phyloP scores from a whole-genome alignment of 208 protist genomes.

The Vickermania ingenoplastis region DNA sequence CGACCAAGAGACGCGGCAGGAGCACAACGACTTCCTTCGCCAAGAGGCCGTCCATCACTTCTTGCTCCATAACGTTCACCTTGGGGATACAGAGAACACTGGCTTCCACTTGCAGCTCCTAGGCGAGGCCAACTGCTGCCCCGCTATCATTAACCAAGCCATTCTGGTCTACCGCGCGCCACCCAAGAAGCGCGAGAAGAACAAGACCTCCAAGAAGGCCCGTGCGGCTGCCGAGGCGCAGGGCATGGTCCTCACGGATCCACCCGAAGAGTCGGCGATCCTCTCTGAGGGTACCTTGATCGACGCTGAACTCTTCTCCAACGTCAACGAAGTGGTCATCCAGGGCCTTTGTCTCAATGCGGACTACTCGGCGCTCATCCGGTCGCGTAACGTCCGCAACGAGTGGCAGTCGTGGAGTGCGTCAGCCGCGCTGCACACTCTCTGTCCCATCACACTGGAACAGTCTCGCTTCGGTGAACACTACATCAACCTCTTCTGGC shows the following conservation, averaged over 20 bases:
- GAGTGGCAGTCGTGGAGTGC: slow-evolving; percentile 84
- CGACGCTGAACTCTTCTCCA: slow-evolving; percentile 28
- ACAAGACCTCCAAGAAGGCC: slow-evolving; percentile 4
- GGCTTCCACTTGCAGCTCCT: slow-evolving; percentile 47
- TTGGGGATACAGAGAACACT: slow-evolving; percentile 42
- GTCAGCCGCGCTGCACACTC: slow-evolving; percentile 29
- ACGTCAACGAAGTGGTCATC: slow-evolving; percentile 23
- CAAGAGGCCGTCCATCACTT: slow-evolving; percentile 63
- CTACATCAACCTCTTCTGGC: slow-evolving; percentile 89
- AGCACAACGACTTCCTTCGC: slow-evolving; percentile 65
- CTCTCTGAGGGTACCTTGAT: slow-evolving; percentile 18
- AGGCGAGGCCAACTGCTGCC: slow-evolving; percentile 28
- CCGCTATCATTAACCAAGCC: slow-evolving; percentile 16
- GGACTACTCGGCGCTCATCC: slow-evolving; percentile 31
- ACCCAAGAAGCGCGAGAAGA: slow-evolving; percentile 13
- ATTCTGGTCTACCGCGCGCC: background rate
- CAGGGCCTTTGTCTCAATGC: slow-evolving; percentile 27
- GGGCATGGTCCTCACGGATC: background rate
- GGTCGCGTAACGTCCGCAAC: slow-evolving; percentile 36
- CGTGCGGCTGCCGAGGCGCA: background rate
- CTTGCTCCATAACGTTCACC: slow-evolving; percentile 46
- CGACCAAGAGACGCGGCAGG: slow-evolving; percentile 39
- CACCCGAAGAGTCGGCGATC: slow-evolving; percentile 2
- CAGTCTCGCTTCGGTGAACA: slow-evolving; percentile 85
- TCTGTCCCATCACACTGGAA: slow-evolving; percentile 55